Percentiles rank a stretch among this genome's conserved stretches.
Conservation (phyloP, 139 green algal species). For the Micractinium conductrix region DNA sequence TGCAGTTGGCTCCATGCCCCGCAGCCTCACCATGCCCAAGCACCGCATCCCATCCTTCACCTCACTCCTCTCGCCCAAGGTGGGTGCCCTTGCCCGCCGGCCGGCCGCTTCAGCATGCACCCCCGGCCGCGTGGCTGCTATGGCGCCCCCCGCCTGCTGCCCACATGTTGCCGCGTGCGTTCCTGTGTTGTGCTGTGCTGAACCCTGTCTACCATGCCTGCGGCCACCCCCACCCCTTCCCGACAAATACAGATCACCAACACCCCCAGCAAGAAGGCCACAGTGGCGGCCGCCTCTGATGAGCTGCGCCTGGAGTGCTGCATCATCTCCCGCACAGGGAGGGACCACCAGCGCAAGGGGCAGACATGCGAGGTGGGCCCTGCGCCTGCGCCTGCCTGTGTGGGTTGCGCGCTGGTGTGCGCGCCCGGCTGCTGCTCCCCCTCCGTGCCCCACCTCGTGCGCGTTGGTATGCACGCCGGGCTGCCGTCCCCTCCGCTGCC, state of each 20-base stretch:
- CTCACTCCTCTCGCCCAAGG: constrained; percentile 46
- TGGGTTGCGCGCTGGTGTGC: not conserved
- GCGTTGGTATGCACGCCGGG: not conserved
- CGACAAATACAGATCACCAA: not conserved
- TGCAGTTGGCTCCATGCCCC: constrained; percentile 41
- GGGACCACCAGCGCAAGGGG: constrained; percentile 53
- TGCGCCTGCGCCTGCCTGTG: not conserved
- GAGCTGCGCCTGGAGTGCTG: constrained; percentile 58
- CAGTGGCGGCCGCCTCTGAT: constrained; percentile 33
- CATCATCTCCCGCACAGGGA: constrained; percentile 42
- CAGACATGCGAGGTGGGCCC: constrained; percentile 29
- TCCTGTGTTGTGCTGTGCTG: not conserved
- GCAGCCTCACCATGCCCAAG: constrained; percentile 49
- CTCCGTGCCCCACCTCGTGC: too few relatives aligned
- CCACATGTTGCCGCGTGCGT: not conserved
- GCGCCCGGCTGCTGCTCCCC: not conserved
- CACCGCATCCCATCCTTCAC: constrained; percentile 46
- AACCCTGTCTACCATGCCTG: not conserved
- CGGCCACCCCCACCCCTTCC: not conserved
- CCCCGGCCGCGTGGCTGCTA: too few relatives aligned
- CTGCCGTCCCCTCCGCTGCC: not conserved
- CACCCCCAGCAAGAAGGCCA: constrained; percentile 34
- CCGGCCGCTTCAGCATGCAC: too few relatives aligned
- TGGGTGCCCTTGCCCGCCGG: too few relatives aligned
- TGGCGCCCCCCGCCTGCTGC: too few relatives aligned